Evolutionary conservation across 2,329 filamentous ascomycete genomes (phyloP).

Genomic region (Cladophialophora bantiana): DNA sequence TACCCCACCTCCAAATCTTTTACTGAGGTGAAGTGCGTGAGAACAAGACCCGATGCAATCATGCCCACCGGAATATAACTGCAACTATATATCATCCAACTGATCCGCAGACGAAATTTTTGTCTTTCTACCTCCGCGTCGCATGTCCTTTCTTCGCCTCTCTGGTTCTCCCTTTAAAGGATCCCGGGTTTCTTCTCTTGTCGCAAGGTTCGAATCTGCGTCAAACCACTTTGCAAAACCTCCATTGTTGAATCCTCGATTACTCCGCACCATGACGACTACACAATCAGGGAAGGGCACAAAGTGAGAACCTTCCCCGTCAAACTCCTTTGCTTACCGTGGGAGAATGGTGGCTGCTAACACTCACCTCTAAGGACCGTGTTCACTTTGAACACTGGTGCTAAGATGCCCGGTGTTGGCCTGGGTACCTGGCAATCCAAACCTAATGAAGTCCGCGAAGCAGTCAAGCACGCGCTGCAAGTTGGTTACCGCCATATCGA

Average conservation of each 20-base stretch:
- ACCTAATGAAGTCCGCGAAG: slow-evolving; percentile 71
- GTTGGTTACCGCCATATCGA: slow-evolving; percentile 78
- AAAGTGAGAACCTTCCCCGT: slow-evolving; percentile 29
- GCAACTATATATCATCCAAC: slow-evolving; percentile 28
- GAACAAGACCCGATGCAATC: background rate
- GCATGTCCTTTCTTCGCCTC: slow-evolving; percentile 29
- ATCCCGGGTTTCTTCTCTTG: slow-evolving; percentile 20
- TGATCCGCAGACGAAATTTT: slow-evolving; percentile 15
- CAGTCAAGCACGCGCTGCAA: slow-evolving; percentile 73
- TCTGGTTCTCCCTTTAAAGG: slow-evolving; percentile 23
- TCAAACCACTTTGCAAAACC: slow-evolving; percentile 10
- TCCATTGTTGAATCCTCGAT: slow-evolving; percentile 11
- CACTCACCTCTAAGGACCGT: slow-evolving; percentile 31
- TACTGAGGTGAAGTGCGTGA: background rate
- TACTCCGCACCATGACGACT: slow-evolving; percentile 32
- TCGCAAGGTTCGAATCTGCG: slow-evolving; percentile 12
- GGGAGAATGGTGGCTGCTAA: slow-evolving; percentile 10
- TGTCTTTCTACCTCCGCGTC: slow-evolving; percentile 12
- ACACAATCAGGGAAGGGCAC: slow-evolving; percentile 37
- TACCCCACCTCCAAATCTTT: slow-evolving; percentile 20
- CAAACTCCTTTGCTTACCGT: background rate
- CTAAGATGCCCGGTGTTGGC: slow-evolving; percentile 65
- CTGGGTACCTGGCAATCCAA: slow-evolving; percentile 81
- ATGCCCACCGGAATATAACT: slow-evolving; percentile 33
- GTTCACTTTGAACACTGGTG: slow-evolving; percentile 50